phyloP scores from a whole-genome alignment of 1,139 yeast genomes.

The Blastobotrys ciferrii region DNA sequence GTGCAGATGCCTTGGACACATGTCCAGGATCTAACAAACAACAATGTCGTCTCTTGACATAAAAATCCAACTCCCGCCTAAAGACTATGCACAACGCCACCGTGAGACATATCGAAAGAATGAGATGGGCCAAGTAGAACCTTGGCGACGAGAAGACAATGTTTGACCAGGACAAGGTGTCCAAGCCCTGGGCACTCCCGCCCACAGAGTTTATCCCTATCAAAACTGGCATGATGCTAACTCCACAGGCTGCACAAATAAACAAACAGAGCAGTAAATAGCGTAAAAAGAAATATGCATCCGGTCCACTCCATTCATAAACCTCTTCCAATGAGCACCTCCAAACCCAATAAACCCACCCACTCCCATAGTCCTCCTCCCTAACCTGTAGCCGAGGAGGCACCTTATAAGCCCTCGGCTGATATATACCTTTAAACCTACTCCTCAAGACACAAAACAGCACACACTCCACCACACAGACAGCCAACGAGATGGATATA shows the following conservation, averaged over 20 bases:
- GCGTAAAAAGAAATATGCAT: slow-evolving; percentile 36
- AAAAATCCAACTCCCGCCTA: slow-evolving; percentile 28
- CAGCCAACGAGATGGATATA: slow-evolving; percentile 24
- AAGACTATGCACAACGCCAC: slow-evolving; percentile 21
- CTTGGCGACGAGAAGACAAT: slow-evolving; percentile 23
- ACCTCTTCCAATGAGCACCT: slow-evolving; percentile 20
- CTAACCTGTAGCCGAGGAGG: slow-evolving; percentile 22
- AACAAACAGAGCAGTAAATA: slow-evolving; percentile 28
- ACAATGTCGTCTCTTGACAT: slow-evolving; percentile 27
- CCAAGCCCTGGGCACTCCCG: slow-evolving; percentile 23
- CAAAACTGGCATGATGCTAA: slow-evolving; percentile 27
- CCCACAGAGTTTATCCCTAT: slow-evolving; percentile 32
- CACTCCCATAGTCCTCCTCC: slow-evolving; percentile 21
- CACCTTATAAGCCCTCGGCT: slow-evolving; percentile 31
- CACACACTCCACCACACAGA: slow-evolving; percentile 27
- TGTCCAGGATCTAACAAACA: slow-evolving; percentile 23
- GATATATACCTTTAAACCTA: slow-evolving; percentile 29
- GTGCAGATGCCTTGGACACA: slow-evolving; percentile 26
- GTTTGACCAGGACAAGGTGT: slow-evolving; percentile 32
- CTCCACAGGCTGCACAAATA: slow-evolving; percentile 21
- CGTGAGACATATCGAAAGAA: slow-evolving; percentile 24
- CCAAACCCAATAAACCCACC: slow-evolving; percentile 28
- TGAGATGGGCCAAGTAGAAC: slow-evolving; percentile 30
- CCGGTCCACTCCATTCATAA: slow-evolving; percentile 28
- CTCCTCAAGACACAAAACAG: slow-evolving; percentile 30